Conservation (phyloP, 805 yeast genomes). For the Starmerella powellii region DNA sequence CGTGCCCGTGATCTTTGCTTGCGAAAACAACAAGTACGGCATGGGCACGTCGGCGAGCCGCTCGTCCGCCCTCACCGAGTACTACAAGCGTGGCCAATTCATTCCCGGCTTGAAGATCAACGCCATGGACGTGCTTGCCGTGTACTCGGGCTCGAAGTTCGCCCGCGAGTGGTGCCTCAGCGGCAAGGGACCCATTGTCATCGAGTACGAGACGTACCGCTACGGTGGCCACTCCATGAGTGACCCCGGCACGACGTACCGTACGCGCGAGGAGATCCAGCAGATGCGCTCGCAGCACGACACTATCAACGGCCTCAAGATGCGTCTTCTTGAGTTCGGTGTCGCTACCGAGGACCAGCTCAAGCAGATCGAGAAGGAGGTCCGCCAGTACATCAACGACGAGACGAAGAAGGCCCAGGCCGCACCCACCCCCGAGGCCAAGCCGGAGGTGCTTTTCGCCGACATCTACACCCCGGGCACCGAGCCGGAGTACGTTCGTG, state of each 20-base stretch:
- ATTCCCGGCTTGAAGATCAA: constrained; percentile 97
- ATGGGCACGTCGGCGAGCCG: constrained; percentile 98
- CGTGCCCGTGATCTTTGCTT: constrained; percentile 85
- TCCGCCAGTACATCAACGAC: constrained; percentile 89
- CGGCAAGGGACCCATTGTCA: constrained; percentile 91
- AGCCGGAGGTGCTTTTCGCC: constrained; percentile 86
- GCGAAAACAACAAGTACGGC: constrained; percentile 99
- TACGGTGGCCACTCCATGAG: constrained; percentile 99
- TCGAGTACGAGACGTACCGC: constrained; percentile 97
- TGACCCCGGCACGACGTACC: constrained; percentile 99
- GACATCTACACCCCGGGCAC: constrained; percentile 93
- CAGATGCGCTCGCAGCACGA: constrained; percentile 98
- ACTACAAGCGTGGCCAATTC: constrained; percentile 98
- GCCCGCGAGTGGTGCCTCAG: constrained; percentile 91
- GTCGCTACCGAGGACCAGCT: constrained; percentile 92
- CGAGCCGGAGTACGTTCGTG: constrained; percentile 86
- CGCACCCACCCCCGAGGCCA: constrained; percentile 90
- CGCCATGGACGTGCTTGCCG: constrained; percentile 96
- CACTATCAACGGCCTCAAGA: constrained; percentile 93
- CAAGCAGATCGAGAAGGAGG: constrained; percentile 88
- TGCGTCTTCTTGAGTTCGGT: constrained; percentile 63
- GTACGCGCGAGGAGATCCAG: constrained; percentile 99
- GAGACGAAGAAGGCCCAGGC: constrained; percentile 90
- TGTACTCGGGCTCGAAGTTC: constrained; percentile 89
- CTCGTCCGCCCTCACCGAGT: constrained; percentile 92